These are phyloP conservation scores for Elaeagnus macrophylla DNA, from an alignment of 306 rosid genomes.

Conservation along the genomic window DNA sequence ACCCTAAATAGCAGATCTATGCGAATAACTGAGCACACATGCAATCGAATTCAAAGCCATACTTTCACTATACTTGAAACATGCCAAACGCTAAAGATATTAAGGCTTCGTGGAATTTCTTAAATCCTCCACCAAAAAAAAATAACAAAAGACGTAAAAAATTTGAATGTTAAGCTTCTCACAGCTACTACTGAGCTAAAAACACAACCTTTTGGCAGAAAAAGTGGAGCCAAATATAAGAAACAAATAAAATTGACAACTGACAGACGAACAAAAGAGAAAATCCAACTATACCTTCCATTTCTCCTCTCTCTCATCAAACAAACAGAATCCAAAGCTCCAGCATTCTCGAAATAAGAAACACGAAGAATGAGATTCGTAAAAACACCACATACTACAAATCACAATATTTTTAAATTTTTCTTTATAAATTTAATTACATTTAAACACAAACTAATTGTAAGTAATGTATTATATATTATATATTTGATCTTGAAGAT, in stretches of 20 bases:
- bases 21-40: not conserved
- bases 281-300: not conserved
- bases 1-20: constrained; percentile 5
- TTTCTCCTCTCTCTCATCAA: not conserved
- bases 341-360: not conserved
- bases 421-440: too few relatives aligned
- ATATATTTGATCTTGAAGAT: too few relatives aligned
- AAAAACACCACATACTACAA: too few relatives aligned
- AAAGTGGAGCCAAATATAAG: not conserved
- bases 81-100: not conserved
- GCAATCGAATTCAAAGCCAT: not conserved
- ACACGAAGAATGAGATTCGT: not conserved
- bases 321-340: constrained; percentile 4
- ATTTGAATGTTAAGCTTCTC: not conserved
- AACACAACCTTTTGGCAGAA: not conserved
- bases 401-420: too few relatives aligned
- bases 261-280: not conserved
- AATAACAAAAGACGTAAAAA: not conserved
- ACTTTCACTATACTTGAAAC: not conserved
- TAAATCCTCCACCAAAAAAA: not conserved
- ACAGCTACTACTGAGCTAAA: not conserved
- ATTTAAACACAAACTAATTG: too few relatives aligned
- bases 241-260: not conserved
- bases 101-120: not conserved
- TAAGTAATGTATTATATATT: too few relatives aligned